A percentile compares a stretch with the other conserved stretches of the same genome.
Conservation (phyloP, 495 filamentous ascomycete species). For the Trichoderma asperelloides region DNA sequence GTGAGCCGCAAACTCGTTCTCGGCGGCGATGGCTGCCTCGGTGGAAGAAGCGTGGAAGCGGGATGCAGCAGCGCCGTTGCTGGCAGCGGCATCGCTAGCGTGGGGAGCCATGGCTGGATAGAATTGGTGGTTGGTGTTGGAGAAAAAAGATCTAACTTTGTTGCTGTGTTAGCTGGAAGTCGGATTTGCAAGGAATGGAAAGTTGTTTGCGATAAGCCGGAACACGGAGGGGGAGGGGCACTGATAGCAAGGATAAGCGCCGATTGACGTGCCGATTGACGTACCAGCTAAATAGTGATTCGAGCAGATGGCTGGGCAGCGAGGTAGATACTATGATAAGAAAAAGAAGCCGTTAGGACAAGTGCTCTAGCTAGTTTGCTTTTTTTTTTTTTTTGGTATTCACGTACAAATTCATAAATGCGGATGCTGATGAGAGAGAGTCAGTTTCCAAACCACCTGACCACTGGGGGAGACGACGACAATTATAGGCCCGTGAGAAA, state of each 20-base stretch:
- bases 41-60: slow-evolving; percentile 75
- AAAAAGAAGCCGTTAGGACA: too few species aligned
- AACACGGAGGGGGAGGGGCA: slow-evolving; percentile 1
- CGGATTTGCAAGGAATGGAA: neutral
- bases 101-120: slow-evolving; percentile 40
- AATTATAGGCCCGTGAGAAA: neutral
- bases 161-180: neutral
- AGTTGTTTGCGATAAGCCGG: neutral
- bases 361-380: too few species aligned
- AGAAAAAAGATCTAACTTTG: neutral
- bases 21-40: slow-evolving; percentile 65
- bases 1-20: slow-evolving; percentile 84
- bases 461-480: neutral
- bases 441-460: neutral
- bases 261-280: neutral
- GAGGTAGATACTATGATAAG: too few species aligned
- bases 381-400: too few species aligned
- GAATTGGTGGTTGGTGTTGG: neutral
- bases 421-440: too few species aligned
- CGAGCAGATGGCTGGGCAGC: too few species aligned
- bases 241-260: neutral
- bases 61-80: slow-evolving; percentile 23
- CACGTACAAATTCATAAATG: neutral
- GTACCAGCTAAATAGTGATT: neutral
- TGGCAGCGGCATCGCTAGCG: slow-evolving; percentile 33